Conservation (phyloP, 108 stramenopile species). For the Cyclostephanos tholiformis region DNA sequence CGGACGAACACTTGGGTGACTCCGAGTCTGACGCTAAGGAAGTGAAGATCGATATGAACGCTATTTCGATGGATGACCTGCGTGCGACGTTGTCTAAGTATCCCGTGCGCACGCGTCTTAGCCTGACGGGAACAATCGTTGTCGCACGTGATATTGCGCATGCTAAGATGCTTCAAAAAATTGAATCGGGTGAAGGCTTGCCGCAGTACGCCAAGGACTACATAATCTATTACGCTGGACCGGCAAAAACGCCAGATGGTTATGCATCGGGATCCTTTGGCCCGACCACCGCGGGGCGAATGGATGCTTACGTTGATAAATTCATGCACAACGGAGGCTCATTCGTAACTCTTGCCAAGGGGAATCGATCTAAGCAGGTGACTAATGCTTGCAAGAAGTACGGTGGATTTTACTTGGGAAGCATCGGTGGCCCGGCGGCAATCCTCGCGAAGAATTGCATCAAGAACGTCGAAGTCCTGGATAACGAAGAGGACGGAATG, state of each 20-base stretch:
- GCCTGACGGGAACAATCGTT: constrained; percentile 91
- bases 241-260: constrained; percentile 96
- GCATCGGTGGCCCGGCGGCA: constrained; percentile 96
- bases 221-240: constrained; percentile 97
- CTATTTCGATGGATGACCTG: constrained; percentile 84
- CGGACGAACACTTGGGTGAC: constrained; percentile 51
- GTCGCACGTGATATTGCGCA: constrained; percentile 98
- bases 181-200: constrained; percentile 91
- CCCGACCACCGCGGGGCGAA: constrained; percentile 97
- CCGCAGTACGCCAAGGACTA: constrained; percentile 95
- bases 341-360: constrained; percentile 94
- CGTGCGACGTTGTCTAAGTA: constrained; percentile 79
- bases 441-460: constrained; percentile 96
- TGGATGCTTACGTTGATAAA: constrained; percentile 94
- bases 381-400: constrained; percentile 96
- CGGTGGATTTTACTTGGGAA: constrained; percentile 96
- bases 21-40: constrained; percentile 52
- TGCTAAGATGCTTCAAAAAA: constrained; percentile 91
- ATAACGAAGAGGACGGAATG: constrained; percentile 98
- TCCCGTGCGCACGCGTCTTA: constrained; percentile 87
- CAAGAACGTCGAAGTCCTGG: constrained; percentile 93
- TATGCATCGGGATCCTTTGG: constrained; percentile 95
- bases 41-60: constrained; percentile 89
- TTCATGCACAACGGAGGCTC: constrained; percentile 94
- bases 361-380: constrained; percentile 90